Conservation (phyloP, 1,139 yeast species). For the Candida dubliniensis region DNA sequence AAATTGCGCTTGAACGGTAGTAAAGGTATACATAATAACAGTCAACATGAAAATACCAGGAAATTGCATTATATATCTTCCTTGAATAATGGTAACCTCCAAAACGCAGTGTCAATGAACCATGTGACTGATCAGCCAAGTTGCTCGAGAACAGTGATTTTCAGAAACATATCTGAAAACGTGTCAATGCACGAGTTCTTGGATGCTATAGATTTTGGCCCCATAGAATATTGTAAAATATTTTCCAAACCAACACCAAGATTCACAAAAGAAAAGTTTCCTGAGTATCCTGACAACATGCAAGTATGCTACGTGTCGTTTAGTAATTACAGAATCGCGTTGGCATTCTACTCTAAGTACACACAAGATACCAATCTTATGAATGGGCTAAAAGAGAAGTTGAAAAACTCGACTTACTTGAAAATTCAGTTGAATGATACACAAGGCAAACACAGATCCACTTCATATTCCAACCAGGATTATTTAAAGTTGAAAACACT, state of each 20-base stretch:
- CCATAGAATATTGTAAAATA: constrained; percentile 44
- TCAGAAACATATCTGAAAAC: constrained; percentile 30
- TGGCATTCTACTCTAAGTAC: constrained; percentile 37
- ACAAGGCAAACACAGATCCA: constrained; percentile 7
- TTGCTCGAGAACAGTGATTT: constrained; percentile 37
- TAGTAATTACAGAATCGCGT: constrained; percentile 36
- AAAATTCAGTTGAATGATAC: constrained; percentile 34
- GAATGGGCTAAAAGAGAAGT: constrained; percentile 24
- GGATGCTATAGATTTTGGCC: constrained; percentile 40
- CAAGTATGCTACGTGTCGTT: constrained; percentile 43
- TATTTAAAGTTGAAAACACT: constrained; percentile 43
- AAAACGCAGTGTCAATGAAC: constrained; percentile 1
- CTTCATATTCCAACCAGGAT: constrained; percentile 26
- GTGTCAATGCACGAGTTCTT: constrained; percentile 33
- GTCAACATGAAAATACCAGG: not conserved
- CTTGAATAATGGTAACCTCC: not conserved
- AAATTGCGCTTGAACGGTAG: not conserved
- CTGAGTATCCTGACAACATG: constrained; percentile 16
- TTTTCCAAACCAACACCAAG: constrained; percentile 32
- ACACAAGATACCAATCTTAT: constrained; percentile 28
- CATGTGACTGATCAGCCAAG: constrained; percentile 11
- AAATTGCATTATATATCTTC: not conserved
- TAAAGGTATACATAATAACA: not conserved
- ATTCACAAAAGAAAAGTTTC: constrained; percentile 14
- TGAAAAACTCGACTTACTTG: constrained; percentile 32